These are phyloP conservation scores for Elaeagnus macrophylla DNA, from an alignment of 306 rosid genomes.

Conservation along the genomic window DNA sequence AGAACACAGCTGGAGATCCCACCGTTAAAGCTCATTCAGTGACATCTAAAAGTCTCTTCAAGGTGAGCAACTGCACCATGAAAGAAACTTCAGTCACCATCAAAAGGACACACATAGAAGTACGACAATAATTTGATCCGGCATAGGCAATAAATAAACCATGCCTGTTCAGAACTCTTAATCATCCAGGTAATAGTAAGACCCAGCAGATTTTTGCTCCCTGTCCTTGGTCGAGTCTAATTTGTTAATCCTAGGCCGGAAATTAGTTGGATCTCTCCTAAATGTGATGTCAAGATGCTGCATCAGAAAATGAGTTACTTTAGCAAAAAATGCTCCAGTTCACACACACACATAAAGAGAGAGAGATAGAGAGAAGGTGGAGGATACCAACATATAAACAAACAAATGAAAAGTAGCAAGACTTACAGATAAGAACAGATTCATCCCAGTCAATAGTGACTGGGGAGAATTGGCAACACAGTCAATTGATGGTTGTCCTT, in stretches of 20 bases:
- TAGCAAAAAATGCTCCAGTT: neutral
- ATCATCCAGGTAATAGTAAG: constrained; percentile 92
- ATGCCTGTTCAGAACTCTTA: constrained; percentile 22
- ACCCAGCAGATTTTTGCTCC: constrained; percentile 85
- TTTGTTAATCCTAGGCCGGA: constrained; percentile 88
- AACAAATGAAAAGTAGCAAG: neutral
- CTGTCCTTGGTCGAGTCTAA: constrained; percentile 81
- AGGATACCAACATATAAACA: neutral
- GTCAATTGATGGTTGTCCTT: constrained; percentile 75
- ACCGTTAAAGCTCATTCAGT: constrained; percentile 6
- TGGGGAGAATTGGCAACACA: constrained; percentile 86
- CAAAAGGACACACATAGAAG: neutral
- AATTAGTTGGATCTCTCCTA: constrained; percentile 93
- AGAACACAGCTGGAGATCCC: constrained; percentile 9
- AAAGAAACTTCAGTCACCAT: neutral
- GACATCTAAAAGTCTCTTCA: no score
- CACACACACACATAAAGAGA: neutral
- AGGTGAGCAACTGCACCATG: no score
- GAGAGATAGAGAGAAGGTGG: no score
- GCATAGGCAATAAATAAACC: constrained; percentile 8
- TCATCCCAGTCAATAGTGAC: constrained; percentile 94
- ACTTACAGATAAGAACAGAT: constrained; percentile 94
- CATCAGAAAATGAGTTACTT: constrained; percentile 7
- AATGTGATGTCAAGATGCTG: constrained; percentile 94
- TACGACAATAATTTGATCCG: neutral